Conservation (phyloP, 805 yeast genomes). For the Wickerhamomyces ciferrii region DNA sequence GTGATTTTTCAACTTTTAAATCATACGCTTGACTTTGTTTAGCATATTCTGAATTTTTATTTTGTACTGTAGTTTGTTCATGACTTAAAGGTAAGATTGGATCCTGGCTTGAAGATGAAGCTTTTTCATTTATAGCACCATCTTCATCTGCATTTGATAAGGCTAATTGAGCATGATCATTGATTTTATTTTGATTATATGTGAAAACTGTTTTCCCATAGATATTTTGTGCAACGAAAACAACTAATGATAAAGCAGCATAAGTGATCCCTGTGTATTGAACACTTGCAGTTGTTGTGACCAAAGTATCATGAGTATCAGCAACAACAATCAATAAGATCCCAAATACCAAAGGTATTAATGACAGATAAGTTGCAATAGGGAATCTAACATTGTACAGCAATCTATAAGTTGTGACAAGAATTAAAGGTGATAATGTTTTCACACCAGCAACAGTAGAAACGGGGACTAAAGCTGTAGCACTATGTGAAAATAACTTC, state of each 20-base stretch:
- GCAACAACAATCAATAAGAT: slow-evolving; percentile 35
- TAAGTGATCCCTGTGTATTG: slow-evolving; percentile 59
- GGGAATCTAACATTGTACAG: slow-evolving; percentile 47
- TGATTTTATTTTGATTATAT: slow-evolving; percentile 21
- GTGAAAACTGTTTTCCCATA: slow-evolving; percentile 82
- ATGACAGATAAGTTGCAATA: slow-evolving; percentile 42
- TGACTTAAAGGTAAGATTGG: slow-evolving; percentile 3
- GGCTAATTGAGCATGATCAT: slow-evolving; percentile 21
- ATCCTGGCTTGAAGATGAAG: background rate
- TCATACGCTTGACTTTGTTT: slow-evolving; percentile 9
- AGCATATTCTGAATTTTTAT: slow-evolving; percentile 7
- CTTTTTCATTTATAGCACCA: slow-evolving; percentile 5
- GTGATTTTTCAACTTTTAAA: slow-evolving; percentile 9
- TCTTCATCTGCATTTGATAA: slow-evolving; percentile 4
- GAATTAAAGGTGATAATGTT: slow-evolving; percentile 59
- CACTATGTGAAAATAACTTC: slow-evolving; percentile 55
- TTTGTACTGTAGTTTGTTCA: slow-evolving; percentile 1
- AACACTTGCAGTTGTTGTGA: slow-evolving; percentile 34
- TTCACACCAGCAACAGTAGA: slow-evolving; percentile 70
- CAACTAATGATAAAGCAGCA: slow-evolving; percentile 62
- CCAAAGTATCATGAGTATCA: slow-evolving; percentile 25
- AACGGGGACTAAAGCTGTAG: slow-evolving; percentile 60
- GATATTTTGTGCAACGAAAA: slow-evolving; percentile 82
- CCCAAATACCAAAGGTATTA: slow-evolving; percentile 47
- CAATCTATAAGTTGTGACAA: slow-evolving; percentile 50